These are phyloP conservation scores for Monosporozyma siamensis DNA, from an alignment of 805 yeast genomes.

Conservation along the genomic window DNA sequence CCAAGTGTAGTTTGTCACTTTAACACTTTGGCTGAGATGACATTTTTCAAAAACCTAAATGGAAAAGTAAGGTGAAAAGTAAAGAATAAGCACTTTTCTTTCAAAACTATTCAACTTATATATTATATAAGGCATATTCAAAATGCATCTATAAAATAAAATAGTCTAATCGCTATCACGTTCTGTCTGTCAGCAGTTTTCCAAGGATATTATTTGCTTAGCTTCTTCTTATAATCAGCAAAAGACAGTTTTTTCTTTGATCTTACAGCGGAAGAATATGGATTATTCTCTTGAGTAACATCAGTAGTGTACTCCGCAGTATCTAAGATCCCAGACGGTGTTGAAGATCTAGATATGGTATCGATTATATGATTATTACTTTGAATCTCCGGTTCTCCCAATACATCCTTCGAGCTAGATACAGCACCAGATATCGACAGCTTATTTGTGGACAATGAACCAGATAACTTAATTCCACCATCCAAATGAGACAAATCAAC, in stretches of 20 bases:
- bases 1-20: too few species aligned
- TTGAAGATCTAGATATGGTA: neutral
- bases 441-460: constrained; percentile 1
- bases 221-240: constrained; percentile 31
- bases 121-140: too few species aligned
- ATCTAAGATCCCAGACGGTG: neutral
- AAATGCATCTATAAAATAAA: too few species aligned
- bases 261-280: neutral
- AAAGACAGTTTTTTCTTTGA: constrained; percentile 29
- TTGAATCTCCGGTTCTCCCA: neutral
- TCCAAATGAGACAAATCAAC: neutral
- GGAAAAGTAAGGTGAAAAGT: too few species aligned
- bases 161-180: too few species aligned
- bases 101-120: too few species aligned
- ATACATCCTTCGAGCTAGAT: neutral
- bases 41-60: too few species aligned
- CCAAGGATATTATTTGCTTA: constrained; percentile 6
- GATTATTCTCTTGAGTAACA: neutral
- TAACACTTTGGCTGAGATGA: too few species aligned
- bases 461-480: constrained; percentile 4
- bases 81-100: too few species aligned
- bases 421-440: constrained; percentile 10
- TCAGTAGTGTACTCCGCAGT: neutral
- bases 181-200: too few species aligned
- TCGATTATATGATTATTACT: neutral